Conservation (phyloP, 495 filamentous ascomycete species). For the Tuber umbilicatum region DNA sequence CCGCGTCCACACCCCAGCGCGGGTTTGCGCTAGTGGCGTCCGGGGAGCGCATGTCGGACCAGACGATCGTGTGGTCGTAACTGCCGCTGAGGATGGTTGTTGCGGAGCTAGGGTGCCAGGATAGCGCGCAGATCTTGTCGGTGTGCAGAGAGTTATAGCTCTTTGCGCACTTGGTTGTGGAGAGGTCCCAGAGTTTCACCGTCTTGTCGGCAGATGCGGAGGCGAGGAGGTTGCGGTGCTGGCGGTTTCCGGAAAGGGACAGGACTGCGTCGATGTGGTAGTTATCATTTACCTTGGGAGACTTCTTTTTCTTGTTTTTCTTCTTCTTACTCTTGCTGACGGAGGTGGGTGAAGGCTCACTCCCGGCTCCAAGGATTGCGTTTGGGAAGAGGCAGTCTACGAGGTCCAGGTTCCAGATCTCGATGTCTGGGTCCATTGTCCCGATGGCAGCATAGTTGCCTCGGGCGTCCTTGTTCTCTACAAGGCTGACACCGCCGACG, state of each 20-base stretch:
- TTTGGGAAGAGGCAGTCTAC: slow-evolving; percentile 97
- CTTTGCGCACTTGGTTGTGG: slow-evolving; percentile 83
- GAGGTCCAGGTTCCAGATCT: slow-evolving; percentile 94
- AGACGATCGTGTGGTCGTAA: slow-evolving; percentile 88
- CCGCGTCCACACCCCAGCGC: slow-evolving; percentile 85
- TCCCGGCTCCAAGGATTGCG: slow-evolving; percentile 84
- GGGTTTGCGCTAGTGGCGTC: slow-evolving; percentile 57
- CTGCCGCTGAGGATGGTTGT: slow-evolving; percentile 84
- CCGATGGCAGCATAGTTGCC: slow-evolving; percentile 92
- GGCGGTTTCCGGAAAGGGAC: slow-evolving; percentile 80
- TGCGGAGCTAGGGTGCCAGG: slow-evolving; percentile 82
- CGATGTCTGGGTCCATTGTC: slow-evolving; percentile 96
- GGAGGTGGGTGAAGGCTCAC: slow-evolving; percentile 45
- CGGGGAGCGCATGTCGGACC: slow-evolving; percentile 87
- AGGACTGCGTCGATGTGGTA: slow-evolving; percentile 94
- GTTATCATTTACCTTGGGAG: slow-evolving; percentile 76
- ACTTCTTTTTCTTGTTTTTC: slow-evolving; percentile 78
- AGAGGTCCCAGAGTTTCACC: slow-evolving; percentile 94
- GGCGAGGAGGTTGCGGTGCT: slow-evolving; percentile 90
- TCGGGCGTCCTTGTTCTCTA: slow-evolving; percentile 51
- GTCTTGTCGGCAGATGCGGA: slow-evolving; percentile 94
- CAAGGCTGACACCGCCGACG: slow-evolving; percentile 56
- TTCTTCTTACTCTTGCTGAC: slow-evolving; percentile 53
- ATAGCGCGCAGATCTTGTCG: slow-evolving; percentile 90
- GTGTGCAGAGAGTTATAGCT: slow-evolving; percentile 82